Evolutionary conservation across 345 rosid genomes (phyloP).

Genomic region (Litchi chinensis): DNA sequence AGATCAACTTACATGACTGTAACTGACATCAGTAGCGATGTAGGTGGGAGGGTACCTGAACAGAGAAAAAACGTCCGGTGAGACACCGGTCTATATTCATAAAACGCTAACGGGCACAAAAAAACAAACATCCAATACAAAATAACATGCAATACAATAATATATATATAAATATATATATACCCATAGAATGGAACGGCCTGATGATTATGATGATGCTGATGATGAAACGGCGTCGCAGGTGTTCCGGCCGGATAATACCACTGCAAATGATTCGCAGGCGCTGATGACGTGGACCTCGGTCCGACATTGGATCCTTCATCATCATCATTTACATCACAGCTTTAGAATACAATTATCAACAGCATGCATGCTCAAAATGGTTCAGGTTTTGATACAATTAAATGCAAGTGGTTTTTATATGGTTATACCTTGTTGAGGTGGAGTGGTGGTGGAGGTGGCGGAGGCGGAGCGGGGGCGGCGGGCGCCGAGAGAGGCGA

Average conservation of each 20-base stretch:
- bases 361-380: too few relatives aligned
- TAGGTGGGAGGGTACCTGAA: constrained; percentile 75
- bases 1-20: constrained; percentile 64
- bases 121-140: not conserved
- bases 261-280: constrained; percentile 78
- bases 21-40: constrained; percentile 58
- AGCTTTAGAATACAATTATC: not conserved
- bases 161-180: not conserved
- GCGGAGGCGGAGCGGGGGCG: constrained; percentile 57
- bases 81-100: constrained; percentile 4
- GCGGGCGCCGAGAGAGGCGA: constrained; percentile 93
- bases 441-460: constrained; percentile 47
- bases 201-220: constrained; percentile 63
- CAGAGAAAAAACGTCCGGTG: not conserved
- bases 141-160: too few relatives aligned
- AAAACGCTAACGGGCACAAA: constrained; percentile 17
- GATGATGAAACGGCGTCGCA: constrained; percentile 53
- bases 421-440: constrained; percentile 54
- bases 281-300: constrained; percentile 54
- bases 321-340: constrained; percentile 1
- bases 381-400: too few relatives aligned
- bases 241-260: constrained; percentile 66
- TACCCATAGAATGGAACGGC: constrained; percentile 86
- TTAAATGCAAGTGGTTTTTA: too few relatives aligned
- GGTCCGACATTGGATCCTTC: constrained; percentile 63